A percentile compares a stretch with the other conserved stretches of the same genome.
Evolutionary conservation across 1,284 basidiomycete genomes (phyloP).

Genomic region (Heterobasidion irregulare): DNA sequence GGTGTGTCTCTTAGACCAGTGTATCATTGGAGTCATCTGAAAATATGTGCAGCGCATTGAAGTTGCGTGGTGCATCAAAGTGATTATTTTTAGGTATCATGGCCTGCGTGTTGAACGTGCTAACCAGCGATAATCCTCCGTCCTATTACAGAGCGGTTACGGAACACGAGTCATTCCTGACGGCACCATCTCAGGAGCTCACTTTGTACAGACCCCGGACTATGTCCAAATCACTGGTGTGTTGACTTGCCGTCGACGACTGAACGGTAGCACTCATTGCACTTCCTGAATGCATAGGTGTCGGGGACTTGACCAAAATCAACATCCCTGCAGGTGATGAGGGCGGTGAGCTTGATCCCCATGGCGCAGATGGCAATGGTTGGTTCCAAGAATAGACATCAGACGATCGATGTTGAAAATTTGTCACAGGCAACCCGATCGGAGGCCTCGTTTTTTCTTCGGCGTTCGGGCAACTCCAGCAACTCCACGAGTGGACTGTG

Average conservation of each 20-base stretch:
- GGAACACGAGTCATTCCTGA: slow-evolving; percentile 72
- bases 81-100: slow-evolving; percentile 13
- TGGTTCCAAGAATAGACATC: slow-evolving; percentile 4
- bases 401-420: background rate
- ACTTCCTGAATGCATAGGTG: slow-evolving; percentile 24
- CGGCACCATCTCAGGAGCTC: slow-evolving; percentile 66
- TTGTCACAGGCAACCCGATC: slow-evolving; percentile 45
- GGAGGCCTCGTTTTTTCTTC: slow-evolving; percentile 67
- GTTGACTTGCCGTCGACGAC: background rate
- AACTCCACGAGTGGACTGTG: slow-evolving; percentile 66
- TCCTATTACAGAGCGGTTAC: slow-evolving; percentile 34
- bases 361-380: slow-evolving; percentile 52
- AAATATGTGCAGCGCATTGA: slow-evolving; percentile 18
- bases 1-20: slow-evolving; percentile 21
- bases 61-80: slow-evolving; percentile 65
- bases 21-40: slow-evolving; percentile 2
- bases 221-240: slow-evolving; percentile 62
- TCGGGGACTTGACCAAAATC: slow-evolving; percentile 57
- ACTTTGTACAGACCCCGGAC: slow-evolving; percentile 60
- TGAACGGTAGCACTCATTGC: background rate
- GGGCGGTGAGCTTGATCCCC: slow-evolving; percentile 58
- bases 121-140: background rate
- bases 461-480: slow-evolving; percentile 41
- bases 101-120: slow-evolving; percentile 1
- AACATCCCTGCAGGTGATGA: slow-evolving; percentile 54